Conservation (phyloP, 2,329 filamentous ascomycete genomes). For the Alternaria hordeiaustralica region DNA sequence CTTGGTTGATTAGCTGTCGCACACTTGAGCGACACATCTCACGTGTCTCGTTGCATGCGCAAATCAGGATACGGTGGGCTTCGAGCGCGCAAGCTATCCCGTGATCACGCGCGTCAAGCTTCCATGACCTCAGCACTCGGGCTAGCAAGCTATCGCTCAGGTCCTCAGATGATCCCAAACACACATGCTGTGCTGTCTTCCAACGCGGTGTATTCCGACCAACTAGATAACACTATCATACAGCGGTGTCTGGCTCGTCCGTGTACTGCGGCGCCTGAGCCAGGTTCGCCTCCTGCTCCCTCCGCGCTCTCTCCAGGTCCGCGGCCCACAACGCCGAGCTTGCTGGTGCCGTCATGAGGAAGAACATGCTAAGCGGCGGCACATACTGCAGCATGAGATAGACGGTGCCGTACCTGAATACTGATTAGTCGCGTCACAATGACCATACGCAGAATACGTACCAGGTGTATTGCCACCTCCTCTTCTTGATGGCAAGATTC, state of each 20-base stretch:
- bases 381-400: slow-evolving; percentile 86
- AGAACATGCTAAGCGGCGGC: slow-evolving; percentile 90
- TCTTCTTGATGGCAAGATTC: slow-evolving; percentile 70
- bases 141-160: neutral
- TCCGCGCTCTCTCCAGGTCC: slow-evolving; percentile 66
- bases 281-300: slow-evolving; percentile 31
- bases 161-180: neutral
- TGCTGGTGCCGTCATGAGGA: slow-evolving; percentile 83
- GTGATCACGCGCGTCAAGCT: neutral
- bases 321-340: slow-evolving; percentile 88
- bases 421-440: too few relatives aligned
- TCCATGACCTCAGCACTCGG: slow-evolving; percentile 12
- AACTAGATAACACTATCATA: slow-evolving; percentile 14
- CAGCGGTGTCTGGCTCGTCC: slow-evolving; percentile 35
- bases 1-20: neutral
- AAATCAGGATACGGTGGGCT: neutral
- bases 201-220: neutral
- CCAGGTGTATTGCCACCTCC: slow-evolving; percentile 87
- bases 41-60: neutral
- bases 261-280: slow-evolving; percentile 32
- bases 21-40: neutral
- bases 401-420: slow-evolving; percentile 85
- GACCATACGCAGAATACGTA: slow-evolving; percentile 33
- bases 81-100: neutral
- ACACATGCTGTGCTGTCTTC: neutral